Evolutionary conservation across 352 stramenopile species (phyloP).

Genomic region (Thalassiosira mediterranea): DNA sequence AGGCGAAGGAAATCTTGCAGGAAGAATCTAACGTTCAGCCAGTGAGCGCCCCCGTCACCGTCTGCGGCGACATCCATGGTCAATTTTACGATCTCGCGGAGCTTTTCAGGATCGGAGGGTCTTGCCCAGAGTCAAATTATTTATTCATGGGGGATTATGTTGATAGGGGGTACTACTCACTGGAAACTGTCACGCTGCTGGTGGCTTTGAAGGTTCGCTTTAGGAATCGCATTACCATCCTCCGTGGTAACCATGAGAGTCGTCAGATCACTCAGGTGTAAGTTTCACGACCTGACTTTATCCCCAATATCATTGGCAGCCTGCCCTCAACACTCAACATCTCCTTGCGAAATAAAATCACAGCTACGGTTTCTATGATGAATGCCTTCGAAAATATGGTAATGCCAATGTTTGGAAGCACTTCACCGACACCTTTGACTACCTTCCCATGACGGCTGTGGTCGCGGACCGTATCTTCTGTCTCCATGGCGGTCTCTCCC

Average conservation of each 20-base stretch:
- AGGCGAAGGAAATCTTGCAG: slow-evolving; percentile 79
- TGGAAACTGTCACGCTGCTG: slow-evolving; percentile 86
- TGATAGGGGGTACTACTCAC: slow-evolving; percentile 97
- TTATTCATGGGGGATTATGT: slow-evolving; percentile 99
- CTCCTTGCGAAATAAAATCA: slow-evolving; percentile 84
- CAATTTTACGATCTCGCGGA: slow-evolving; percentile 98
- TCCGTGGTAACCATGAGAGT: slow-evolving; percentile 91
- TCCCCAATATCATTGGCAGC: slow-evolving; percentile 2
- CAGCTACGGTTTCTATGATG: slow-evolving; percentile 97
- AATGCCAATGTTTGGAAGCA: slow-evolving; percentile 98
- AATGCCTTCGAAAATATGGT: slow-evolving; percentile 98
- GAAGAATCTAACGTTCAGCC: slow-evolving; percentile 82
- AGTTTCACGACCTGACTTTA: slow-evolving; percentile 8
- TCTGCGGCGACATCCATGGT: slow-evolving; percentile 97
- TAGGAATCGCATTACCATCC: slow-evolving; percentile 77
- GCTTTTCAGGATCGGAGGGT: slow-evolving; percentile 94
- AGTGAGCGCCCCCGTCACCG: slow-evolving; percentile 90
- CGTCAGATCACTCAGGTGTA: slow-evolving; percentile 92
- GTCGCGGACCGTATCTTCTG: slow-evolving; percentile 96
- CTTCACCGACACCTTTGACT: slow-evolving; percentile 96
- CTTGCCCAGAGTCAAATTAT: slow-evolving; percentile 96
- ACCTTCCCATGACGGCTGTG: slow-evolving; percentile 93
- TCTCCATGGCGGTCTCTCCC: slow-evolving; percentile 91
- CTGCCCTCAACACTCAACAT: slow-evolving; percentile 3
- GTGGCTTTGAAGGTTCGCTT: slow-evolving; percentile 81